Evolutionary conservation across 352 stramenopile species (phyloP).

Genomic region (Phytophthora capsici): DNA sequence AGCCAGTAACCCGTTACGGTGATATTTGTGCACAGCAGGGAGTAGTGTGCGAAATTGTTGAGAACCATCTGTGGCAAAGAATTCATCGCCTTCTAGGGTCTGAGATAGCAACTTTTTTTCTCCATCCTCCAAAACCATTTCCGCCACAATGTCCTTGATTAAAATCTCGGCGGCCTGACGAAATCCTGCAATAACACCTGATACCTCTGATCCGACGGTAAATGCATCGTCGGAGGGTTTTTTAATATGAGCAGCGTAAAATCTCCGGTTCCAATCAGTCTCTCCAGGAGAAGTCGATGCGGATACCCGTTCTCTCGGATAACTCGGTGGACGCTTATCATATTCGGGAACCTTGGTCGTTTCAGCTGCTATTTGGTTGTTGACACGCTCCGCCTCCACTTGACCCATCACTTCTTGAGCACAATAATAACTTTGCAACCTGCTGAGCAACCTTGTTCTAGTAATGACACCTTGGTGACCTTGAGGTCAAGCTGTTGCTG

Average conservation of each 20-base stretch:
- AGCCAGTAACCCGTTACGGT: slow-evolving; percentile 37
- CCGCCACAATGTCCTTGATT: slow-evolving; percentile 43
- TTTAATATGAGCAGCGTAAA: slow-evolving; percentile 11
- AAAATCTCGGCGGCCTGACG: slow-evolving; percentile 40
- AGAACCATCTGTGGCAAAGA: slow-evolving; percentile 46
- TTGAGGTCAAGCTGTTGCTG: slow-evolving; percentile 67
- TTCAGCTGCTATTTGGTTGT: slow-evolving; percentile 28
- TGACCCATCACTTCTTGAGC: slow-evolving; percentile 35
- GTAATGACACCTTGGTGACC: slow-evolving; percentile 45
- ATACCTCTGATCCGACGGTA: slow-evolving; percentile 29
- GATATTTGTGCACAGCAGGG: slow-evolving; percentile 32
- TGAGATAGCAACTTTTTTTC: slow-evolving; percentile 28
- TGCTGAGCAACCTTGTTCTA: slow-evolving; percentile 47
- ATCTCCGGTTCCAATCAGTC: slow-evolving; percentile 37
- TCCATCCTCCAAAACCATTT: slow-evolving; percentile 36
- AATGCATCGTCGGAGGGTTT: slow-evolving; percentile 17
- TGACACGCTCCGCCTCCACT: slow-evolving; percentile 23
- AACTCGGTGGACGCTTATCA: not conserved
- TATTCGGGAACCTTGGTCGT: not conserved
- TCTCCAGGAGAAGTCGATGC: slow-evolving; percentile 17
- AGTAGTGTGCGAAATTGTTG: slow-evolving; percentile 8
- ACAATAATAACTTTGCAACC: slow-evolving; percentile 50
- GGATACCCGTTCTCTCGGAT: slow-evolving; percentile 15
- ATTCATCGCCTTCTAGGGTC: slow-evolving; percentile 36
- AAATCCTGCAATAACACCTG: slow-evolving; percentile 46